Evolutionary conservation across 2,329 filamentous ascomycete genomes (phyloP), one percentile per base, ranked within the genome.

Genomic region (Nigrospora sphaerica): DNA sequence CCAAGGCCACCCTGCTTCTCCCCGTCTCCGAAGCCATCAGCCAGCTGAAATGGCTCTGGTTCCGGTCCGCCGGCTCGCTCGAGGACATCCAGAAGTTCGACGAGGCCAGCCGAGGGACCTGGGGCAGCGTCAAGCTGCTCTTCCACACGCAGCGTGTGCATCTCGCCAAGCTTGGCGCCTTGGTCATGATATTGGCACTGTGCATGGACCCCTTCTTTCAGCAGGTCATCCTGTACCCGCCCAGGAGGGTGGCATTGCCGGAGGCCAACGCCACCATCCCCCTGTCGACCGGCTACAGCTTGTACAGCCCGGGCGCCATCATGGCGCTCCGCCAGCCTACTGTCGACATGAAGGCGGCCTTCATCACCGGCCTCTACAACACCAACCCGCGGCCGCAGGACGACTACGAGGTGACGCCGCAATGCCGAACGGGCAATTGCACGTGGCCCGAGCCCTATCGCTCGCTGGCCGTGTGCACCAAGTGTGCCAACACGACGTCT

Each of bases 1-100:
- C 47, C 31, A 52, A 52, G 37, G 49, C 51, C 2, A 45, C 51
- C 19, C 39, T 48, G 10, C 32, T 51, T 17, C 45, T 46, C 11
- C 51, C 49, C 3, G 51, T 51, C 5, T 40, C 49, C 42, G 49
- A 52, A 37, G 35, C 46, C 28, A 49, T 52, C 33, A 52, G 51
- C 36, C 51, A 52, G 39, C 37, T 52, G 11, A 52, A 52, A 33
- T 52, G 51, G 49, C 28, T 51, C 10, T 49, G 51, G 49, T 49
- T 47, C 36, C 39, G 47, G 28, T 40, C 23, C 40, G 45, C 38
- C 12, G 44, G 44, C 18, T 43, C 48, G 31, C 33, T 52, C 4
- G 46, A 46, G 11, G 50, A 52, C 36, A 50, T 52, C 37, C 50
- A 52, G 37, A 50, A 46, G 28, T 52, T 52, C 19, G 50, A 52